These are phyloP conservation scores for Kwoniella mangroviensis DNA, from an alignment of 768 basidiomycete species.

Conservation along the genomic window DNA sequence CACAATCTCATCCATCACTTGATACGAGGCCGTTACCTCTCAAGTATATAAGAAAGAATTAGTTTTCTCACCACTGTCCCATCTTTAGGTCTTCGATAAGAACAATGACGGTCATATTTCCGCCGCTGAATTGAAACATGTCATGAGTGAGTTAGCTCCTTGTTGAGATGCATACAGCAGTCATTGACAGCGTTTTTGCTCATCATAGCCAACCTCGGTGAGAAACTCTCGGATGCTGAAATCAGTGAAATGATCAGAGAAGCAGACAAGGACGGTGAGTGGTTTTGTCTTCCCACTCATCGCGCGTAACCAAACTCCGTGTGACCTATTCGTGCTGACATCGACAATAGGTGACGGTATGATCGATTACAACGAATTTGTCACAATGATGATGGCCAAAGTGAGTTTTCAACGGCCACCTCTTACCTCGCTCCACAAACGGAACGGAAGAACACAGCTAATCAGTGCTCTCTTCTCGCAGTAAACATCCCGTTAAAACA, in stretches of 20 bases:
- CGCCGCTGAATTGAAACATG: slow-evolving; percentile 81
- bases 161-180: slow-evolving; percentile 11
- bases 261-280: slow-evolving; percentile 88
- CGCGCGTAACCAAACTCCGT: too few species aligned
- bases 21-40: too few species aligned
- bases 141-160: slow-evolving; percentile 77
- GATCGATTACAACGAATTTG: slow-evolving; percentile 56
- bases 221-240: slow-evolving; percentile 83
- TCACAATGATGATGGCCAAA: slow-evolving; percentile 54
- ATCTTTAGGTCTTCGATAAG: slow-evolving; percentile 72
- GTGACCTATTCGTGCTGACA: too few species aligned
- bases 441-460: not conserved
- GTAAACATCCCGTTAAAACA: not conserved
- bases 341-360: slow-evolving; percentile 33
- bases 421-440: too few species aligned
- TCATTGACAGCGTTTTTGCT: not conserved
- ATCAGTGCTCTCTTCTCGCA: not conserved
- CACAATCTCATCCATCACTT: too few species aligned
- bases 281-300: not conserved
- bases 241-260: slow-evolving; percentile 98
- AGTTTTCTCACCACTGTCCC: not conserved
- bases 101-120: slow-evolving; percentile 90
- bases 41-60: too few species aligned
- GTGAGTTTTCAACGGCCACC: too few species aligned
- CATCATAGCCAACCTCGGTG: slow-evolving; percentile 64